These are phyloP conservation scores for Metschnikowia lachancei DNA, from an alignment of 805 yeast species.

Conservation along the genomic window DNA sequence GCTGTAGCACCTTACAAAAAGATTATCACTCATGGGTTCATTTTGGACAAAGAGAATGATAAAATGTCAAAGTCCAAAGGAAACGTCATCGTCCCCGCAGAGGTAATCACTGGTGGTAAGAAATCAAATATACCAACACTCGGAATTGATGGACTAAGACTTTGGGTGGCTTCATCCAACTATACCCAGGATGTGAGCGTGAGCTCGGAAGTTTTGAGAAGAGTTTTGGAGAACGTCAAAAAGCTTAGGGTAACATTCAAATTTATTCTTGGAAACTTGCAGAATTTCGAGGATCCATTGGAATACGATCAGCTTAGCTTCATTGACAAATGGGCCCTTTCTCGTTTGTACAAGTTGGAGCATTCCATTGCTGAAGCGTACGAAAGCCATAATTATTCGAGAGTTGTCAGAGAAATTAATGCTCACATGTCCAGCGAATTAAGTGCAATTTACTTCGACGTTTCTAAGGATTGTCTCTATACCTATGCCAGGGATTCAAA, in stretches of 20 bases:
- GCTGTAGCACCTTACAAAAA: constrained; percentile 59
- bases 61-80: constrained; percentile 96
- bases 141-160: constrained; percentile 87
- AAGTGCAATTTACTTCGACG: constrained; percentile 83
- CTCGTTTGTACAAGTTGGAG: constrained; percentile 51
- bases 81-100: constrained; percentile 68
- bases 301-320: constrained; percentile 33
- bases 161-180: constrained; percentile 88
- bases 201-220: constrained; percentile 66
- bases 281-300: constrained; percentile 39
- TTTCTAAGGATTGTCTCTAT: constrained; percentile 81
- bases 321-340: constrained; percentile 63
- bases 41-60: constrained; percentile 76
- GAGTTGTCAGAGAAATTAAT: constrained; percentile 64
- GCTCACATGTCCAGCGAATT: constrained; percentile 71
- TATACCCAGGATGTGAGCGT: constrained; percentile 77
- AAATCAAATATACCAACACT: constrained; percentile 51
- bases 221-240: constrained; percentile 76
- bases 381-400: constrained; percentile 60
- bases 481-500: constrained; percentile 53
- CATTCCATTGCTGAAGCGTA: constrained; percentile 44
- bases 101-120: constrained; percentile 60
- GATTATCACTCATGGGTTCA: constrained; percentile 91
- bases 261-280: constrained; percentile 76
- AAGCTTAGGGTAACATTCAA: constrained; percentile 80